Evolutionary conservation across 306 rosid genomes (phyloP).

Genomic region (Sophora flavescens): DNA sequence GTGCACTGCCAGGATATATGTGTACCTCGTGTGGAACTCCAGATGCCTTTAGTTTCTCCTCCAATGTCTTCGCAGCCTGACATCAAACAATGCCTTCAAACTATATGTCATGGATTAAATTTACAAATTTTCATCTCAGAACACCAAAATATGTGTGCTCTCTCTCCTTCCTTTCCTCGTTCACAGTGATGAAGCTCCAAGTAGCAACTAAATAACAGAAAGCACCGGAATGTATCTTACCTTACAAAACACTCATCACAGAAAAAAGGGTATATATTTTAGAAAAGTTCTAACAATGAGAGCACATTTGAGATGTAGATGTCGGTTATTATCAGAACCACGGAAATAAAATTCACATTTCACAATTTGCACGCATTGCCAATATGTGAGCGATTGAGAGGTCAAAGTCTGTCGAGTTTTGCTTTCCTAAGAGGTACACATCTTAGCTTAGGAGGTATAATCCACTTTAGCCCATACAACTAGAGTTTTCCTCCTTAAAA

Average conservation of each 20-base stretch:
- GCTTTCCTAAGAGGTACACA: neutral
- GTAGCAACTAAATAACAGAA: slow-evolving; percentile 9
- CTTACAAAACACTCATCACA: neutral
- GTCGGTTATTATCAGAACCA: neutral
- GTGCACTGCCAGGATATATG: slow-evolving; percentile 77
- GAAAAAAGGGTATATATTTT: neutral
- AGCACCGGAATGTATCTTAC: neutral
- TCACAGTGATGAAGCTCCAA: slow-evolving; percentile 13
- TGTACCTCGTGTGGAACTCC: slow-evolving; percentile 85
- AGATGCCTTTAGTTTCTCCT: slow-evolving; percentile 87
- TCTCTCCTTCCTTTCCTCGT: slow-evolving; percentile 2
- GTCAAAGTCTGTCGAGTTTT: neutral
- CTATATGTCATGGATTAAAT: neutral
- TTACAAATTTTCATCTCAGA: neutral
- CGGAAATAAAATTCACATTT: neutral
- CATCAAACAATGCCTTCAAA: slow-evolving; percentile 35
- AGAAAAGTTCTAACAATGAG: neutral
- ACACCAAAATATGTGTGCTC: neutral
- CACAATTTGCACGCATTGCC: neutral
- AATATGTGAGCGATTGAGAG: neutral
- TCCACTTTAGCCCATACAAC: neutral
- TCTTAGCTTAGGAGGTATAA: neutral
- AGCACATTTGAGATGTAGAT: neutral
- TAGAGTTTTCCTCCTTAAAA: slow-evolving; percentile 1
- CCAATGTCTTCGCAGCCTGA: slow-evolving; percentile 83